Evolutionary conservation across 2,329 filamentous ascomycete genomes (phyloP), one percentile per base, ranked within the genome.

Genomic region (Colletotrichum sp.): DNA sequence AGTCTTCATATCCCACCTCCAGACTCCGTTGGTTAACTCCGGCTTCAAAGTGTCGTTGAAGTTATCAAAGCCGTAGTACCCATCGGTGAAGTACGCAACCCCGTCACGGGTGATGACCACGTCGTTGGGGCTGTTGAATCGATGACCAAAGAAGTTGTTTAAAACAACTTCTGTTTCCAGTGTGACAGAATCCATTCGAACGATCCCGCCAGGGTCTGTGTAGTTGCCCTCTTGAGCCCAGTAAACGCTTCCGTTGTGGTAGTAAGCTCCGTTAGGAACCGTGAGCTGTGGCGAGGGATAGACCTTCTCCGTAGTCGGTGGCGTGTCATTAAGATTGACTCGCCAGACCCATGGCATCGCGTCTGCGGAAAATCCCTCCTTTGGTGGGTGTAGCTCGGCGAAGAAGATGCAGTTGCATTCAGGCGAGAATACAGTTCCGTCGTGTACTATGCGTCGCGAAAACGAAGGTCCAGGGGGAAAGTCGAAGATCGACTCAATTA

Each of bases 101-200:
- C 70, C 58, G 16, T 75, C 66, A 2, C 58, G 51, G 2, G 70
- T 76, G 33, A 76, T 77, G 2, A 76, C 72, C 2, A 77, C 61
- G 12, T 77, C 75, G 11, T 77, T 77, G 11, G 75, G 72, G 38
- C 76, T 77, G 62, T 77, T 77, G 62, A 77, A 77, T 4, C 76
- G 75, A 33, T 76, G 74, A 2, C 76, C 69, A 13, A 73, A 75
- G 29, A 64, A 77, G 55, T 77, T 76, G 27, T 77, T 72, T 0
- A 76, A 69, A 12, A 77, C 72, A 7, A 73, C 64, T 27, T 77
- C 67, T 4, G 74, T 77, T 57, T 64, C 12, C 5, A 77, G 47
- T 4, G 55, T 75, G 0, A 73, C 2, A 3, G 74, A 74, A n/a
- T 77, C 34, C 74, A 77, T 77, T 8, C 57, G 51, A 4, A 77